Conservation (phyloP, 2,329 filamentous ascomycete species). For the Penicillium sp. region DNA sequence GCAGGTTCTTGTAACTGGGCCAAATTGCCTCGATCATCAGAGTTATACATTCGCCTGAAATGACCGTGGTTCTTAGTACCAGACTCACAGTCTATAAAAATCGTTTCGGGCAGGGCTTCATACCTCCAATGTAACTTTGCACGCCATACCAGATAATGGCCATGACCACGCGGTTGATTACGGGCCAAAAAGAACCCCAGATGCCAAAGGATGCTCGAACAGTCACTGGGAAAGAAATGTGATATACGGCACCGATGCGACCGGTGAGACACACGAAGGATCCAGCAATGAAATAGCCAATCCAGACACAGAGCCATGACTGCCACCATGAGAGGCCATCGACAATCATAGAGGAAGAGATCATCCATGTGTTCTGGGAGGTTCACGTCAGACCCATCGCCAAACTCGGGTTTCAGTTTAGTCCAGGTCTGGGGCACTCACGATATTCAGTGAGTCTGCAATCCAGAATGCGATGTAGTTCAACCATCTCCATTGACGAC, state of each 20-base stretch:
- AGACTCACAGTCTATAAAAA: background rate
- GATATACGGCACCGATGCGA: slow-evolving; percentile 81
- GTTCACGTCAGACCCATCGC: slow-evolving; percentile 8
- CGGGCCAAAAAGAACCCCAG: slow-evolving; percentile 86
- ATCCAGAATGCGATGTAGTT: slow-evolving; percentile 91
- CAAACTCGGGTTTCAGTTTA: background rate
- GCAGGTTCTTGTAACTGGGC: slow-evolving; percentile 61
- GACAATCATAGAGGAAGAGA: slow-evolving; percentile 78
- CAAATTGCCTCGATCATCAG: slow-evolving; percentile 88
- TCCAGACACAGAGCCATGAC: slow-evolving; percentile 83
- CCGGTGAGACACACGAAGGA: slow-evolving; percentile 76
- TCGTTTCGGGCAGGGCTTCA: slow-evolving; percentile 2
- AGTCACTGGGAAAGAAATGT: slow-evolving; percentile 85
- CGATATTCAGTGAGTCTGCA: slow-evolving; percentile 80
- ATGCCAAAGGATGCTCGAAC: slow-evolving; percentile 79
- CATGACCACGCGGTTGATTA: slow-evolving; percentile 86
- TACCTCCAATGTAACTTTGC: slow-evolving; percentile 69
- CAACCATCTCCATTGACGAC: slow-evolving; percentile 81
- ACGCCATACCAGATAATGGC: slow-evolving; percentile 88
- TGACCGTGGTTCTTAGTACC: background rate
- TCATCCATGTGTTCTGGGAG: slow-evolving; percentile 83
- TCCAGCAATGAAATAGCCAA: slow-evolving; percentile 77
- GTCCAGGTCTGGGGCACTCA: slow-evolving; percentile 28
- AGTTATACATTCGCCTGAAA: slow-evolving; percentile 71
- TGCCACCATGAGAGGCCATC: slow-evolving; percentile 87